Evolutionary conservation across 495 filamentous ascomycete genomes (phyloP).

Genomic region (Cercophora samala): DNA sequence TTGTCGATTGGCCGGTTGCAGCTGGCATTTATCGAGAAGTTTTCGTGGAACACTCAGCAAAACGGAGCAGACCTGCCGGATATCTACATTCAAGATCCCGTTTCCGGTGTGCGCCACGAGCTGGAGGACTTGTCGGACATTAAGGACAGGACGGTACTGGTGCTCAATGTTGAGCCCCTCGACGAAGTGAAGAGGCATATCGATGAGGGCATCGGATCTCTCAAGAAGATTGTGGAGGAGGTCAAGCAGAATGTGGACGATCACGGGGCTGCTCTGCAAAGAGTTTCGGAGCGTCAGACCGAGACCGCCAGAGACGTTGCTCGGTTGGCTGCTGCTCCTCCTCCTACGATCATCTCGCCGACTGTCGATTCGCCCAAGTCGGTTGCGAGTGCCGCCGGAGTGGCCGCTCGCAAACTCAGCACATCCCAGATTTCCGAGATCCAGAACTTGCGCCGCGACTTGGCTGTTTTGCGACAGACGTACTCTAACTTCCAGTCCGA

Average conservation of each 20-base stretch:
- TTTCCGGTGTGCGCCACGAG: constrained; percentile 92
- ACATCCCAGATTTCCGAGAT: constrained; percentile 65
- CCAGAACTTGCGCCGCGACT: constrained; percentile 79
- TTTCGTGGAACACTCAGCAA: constrained; percentile 94
- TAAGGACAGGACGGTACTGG: constrained; percentile 90
- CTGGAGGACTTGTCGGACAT: constrained; percentile 93
- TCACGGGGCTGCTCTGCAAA: constrained; percentile 73
- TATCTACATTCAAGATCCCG: constrained; percentile 94
- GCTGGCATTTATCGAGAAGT: constrained; percentile 98
- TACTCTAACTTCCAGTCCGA: constrained; percentile 87
- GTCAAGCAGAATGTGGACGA: constrained; percentile 75
- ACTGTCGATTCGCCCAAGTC: constrained; percentile 35
- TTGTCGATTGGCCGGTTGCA: constrained; percentile 84
- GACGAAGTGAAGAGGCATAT: constrained; percentile 97
- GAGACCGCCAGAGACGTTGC: constrained; percentile 90
- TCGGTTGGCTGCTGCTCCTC: constrained; percentile 67
- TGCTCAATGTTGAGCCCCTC: constrained; percentile 87
- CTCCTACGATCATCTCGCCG: constrained; percentile 40
- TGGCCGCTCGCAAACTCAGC: constrained; percentile 37
- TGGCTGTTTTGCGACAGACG: constrained; percentile 89
- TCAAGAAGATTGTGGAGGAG: constrained; percentile 75
- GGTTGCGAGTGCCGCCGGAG: constrained; percentile 13
- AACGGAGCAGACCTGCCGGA: constrained; percentile 92
- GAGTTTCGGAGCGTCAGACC: constrained; percentile 88
- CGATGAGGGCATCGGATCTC: constrained; percentile 81